Base-by-base conservation (phyloP, 352 stramenopile species). In the Globisporangium rhizosaccharum region DNA sequence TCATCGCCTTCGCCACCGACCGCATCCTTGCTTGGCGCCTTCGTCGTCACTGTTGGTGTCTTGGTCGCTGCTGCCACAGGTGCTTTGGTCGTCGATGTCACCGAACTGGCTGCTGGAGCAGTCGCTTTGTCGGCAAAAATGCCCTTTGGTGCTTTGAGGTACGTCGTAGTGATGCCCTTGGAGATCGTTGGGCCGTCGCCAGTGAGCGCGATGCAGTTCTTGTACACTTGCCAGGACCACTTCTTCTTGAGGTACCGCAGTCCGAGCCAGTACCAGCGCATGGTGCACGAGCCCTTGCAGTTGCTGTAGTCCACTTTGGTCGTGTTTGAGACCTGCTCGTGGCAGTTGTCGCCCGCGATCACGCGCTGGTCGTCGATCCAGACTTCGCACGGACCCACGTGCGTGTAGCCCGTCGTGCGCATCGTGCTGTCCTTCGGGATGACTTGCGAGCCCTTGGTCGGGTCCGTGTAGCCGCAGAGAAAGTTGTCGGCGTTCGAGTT, bases 211-310 rank as follows among this genome's bases (percentile, higher is more conserved):
- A 63, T 58, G 53, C 75, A 85, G 66, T 81, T 79, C 64, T 85
- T 85, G 66, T 79, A 85, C 42, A 85, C 73, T 53, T 85, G 75
- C 75, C 75, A 85, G 57, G 75, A 85, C 64, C 79, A 85, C 9
- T 68, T 59, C 39, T 68, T 67, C 37, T 80, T 67, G 44, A 75
- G 50, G 59, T 74, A 85, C 33, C 75, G 75, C 54, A 85, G 58
- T 23, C 73, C 73, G 36, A 85, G 73, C 75, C 75, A 85, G 59
- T 79, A 85, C 72, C 74, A 86, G 42, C 56, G 61, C 39, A 86
- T 65, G 45, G 51, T 74, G 56, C 76, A 86, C 42, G 44, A 51
- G 18, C 74, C 59, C 39, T 72, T 71, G 53, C 76, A 84, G 47
- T 56, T 61, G 50, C 64, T 76, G 63, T 84, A 87, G 71, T 87